These are phyloP conservation scores for Colletotrichum eleusines DNA, from an alignment of 2,329 filamentous ascomycete species.

Conservation along the genomic window DNA sequence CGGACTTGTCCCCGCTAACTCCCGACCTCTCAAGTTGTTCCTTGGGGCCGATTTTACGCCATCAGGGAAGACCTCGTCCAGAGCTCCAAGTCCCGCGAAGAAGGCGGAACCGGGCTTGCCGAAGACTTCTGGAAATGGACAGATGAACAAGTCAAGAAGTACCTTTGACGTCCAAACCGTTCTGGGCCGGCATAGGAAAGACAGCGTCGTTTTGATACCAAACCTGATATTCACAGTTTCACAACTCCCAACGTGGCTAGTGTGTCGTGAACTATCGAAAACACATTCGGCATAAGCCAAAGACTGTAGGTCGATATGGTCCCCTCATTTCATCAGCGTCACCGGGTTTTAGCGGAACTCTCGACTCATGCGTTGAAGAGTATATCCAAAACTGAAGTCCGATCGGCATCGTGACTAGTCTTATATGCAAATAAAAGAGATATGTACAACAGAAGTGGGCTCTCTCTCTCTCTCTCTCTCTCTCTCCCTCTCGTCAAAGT, in stretches of 20 bases:
- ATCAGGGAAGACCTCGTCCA: conserved; percentile 48
- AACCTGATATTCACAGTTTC: too few relatives aligned
- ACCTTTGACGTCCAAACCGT: neutral
- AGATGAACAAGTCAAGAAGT: conserved; percentile 51
- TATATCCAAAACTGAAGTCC: conserved; percentile 34
- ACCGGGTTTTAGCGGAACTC: neutral
- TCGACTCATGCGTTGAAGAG: conserved; percentile 24
- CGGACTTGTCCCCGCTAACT: conserved; percentile 3
- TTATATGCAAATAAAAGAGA: conserved; percentile 33
- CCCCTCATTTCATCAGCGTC: neutral
- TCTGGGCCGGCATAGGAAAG: neutral
- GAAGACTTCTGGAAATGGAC: conserved; percentile 58
- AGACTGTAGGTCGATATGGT: neutral
- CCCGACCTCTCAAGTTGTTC: conserved; percentile 48
- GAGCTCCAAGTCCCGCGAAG: conserved; percentile 48
- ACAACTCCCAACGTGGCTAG: neutral
- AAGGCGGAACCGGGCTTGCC: conserved; percentile 54
- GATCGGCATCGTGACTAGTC: conserved; percentile 25
- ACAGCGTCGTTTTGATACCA: conserved; percentile 4
- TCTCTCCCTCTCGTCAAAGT: neutral
- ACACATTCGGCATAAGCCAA: neutral
- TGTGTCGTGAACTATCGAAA: neutral
- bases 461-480: too few relatives aligned
- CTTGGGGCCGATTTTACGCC: conserved; percentile 53
- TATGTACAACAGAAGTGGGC: conserved; percentile 39